These are phyloP conservation scores for Selaginella moellendorffii DNA, from an alignment of 75 land plant species.

Conservation along the genomic window DNA sequence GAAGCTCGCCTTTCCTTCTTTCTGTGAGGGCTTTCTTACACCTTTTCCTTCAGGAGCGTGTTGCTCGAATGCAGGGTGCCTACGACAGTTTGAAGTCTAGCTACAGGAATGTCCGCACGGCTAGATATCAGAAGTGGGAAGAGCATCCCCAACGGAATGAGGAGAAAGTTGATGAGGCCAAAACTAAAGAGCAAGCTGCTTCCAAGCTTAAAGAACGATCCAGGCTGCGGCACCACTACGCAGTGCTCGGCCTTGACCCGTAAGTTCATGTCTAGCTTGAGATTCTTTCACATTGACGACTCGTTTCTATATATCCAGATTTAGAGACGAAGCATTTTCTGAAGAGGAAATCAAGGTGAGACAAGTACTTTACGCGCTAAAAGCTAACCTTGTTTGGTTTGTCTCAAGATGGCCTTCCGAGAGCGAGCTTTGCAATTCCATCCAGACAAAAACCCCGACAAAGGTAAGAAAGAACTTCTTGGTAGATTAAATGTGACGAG, in stretches of 20 bases:
- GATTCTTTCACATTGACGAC: no score
- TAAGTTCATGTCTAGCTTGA: neutral
- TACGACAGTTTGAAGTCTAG: neutral
- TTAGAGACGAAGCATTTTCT: neutral
- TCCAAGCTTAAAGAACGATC: neutral
- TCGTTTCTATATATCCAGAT: neutral
- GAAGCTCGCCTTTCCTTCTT: neutral
- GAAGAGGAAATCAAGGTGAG: neutral
- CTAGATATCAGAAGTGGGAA: neutral
- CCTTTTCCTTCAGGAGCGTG: neutral
- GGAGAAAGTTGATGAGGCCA: neutral
- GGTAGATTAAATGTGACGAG: no score
- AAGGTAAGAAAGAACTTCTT: neutral
- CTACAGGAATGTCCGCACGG: neutral
- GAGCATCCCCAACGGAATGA: no score
- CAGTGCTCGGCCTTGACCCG: neutral
- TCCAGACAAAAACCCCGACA: neutral
- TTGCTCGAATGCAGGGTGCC: neutral
- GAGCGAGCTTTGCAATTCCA: neutral
- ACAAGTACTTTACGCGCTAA: neutral
- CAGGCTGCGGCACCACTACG: neutral
- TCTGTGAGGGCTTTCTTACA: neutral
- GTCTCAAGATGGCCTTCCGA: neutral
- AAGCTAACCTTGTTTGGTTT: neutral
- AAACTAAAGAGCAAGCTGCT: neutral